Conservation (phyloP, 2,329 filamentous ascomycete species). For the Talaromyces sp. region DNA sequence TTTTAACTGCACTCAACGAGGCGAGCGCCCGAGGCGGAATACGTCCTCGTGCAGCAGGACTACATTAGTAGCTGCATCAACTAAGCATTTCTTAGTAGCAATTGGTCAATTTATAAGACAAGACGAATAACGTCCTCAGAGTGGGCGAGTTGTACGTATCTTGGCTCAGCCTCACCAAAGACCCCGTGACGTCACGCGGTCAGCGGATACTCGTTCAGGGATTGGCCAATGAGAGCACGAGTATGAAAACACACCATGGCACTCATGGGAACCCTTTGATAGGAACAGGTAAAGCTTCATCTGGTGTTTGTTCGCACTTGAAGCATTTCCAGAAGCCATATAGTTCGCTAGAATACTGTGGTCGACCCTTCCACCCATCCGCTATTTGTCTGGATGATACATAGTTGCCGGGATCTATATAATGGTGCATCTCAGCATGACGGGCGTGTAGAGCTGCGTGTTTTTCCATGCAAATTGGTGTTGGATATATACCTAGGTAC, state of each 20-base stretch:
- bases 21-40: neutral
- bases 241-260: neutral
- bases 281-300: conserved; percentile 14
- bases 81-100: neutral
- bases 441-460: neutral
- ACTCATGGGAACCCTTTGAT: neutral
- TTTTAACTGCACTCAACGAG: neutral
- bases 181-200: conserved; percentile 11
- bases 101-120: neutral
- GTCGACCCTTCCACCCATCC: too few relatives aligned
- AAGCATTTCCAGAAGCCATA: neutral
- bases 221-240: neutral
- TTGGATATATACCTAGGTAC: neutral
- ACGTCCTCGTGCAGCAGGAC: neutral
- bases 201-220: neutral
- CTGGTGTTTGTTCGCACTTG: neutral
- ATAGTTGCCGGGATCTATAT: too few relatives aligned
- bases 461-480: neutral
- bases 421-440: too few relatives aligned
- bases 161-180: neutral
- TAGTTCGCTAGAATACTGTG: neutral
- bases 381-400: too few relatives aligned
- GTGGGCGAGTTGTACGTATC: neutral
- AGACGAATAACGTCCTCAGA: neutral
- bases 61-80: neutral